Evolutionary conservation across 495 filamentous ascomycete genomes (phyloP).

Genomic region (Penicillium egyptiacum): DNA sequence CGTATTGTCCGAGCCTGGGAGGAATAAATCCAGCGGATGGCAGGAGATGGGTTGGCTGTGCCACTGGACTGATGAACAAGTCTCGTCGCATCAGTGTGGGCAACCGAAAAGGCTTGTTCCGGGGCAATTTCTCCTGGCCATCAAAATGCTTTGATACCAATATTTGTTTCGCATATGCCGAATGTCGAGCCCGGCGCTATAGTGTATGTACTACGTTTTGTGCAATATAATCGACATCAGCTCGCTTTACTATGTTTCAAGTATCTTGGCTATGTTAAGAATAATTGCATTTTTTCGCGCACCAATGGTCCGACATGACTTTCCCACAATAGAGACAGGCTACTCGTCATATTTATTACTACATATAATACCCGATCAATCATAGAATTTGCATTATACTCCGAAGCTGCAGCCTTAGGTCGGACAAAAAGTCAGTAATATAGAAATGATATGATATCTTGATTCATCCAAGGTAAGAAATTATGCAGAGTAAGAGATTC

Average conservation of each 20-base stretch:
- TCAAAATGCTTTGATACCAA: conserved; percentile 35
- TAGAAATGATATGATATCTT: conserved; percentile 3
- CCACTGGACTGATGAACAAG: conserved; percentile 16
- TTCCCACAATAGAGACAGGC: not conserved
- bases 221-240: conserved; percentile 27
- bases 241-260: conserved; percentile 25
- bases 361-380: not conserved
- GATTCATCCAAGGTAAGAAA: conserved; percentile 2
- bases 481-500: conserved; percentile 15
- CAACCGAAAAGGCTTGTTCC: conserved; percentile 4
- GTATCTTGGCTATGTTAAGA: not conserved
- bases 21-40: conserved; percentile 13
- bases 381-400: not conserved
- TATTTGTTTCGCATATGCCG: conserved; percentile 24
- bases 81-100: conserved; percentile 3
- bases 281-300: not conserved
- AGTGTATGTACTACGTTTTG: conserved; percentile 36
- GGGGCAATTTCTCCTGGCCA: conserved; percentile 6
- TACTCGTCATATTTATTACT: not conserved
- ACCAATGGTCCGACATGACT: not conserved
- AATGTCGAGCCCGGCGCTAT: conserved; percentile 22
- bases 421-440: not conserved
- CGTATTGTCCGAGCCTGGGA: conserved; percentile 5
- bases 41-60: conserved; percentile 16
- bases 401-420: not conserved